These are phyloP conservation scores for Pterulicium gracile DNA, from an alignment of 1,284 basidiomycete genomes.

Conservation along the genomic window DNA sequence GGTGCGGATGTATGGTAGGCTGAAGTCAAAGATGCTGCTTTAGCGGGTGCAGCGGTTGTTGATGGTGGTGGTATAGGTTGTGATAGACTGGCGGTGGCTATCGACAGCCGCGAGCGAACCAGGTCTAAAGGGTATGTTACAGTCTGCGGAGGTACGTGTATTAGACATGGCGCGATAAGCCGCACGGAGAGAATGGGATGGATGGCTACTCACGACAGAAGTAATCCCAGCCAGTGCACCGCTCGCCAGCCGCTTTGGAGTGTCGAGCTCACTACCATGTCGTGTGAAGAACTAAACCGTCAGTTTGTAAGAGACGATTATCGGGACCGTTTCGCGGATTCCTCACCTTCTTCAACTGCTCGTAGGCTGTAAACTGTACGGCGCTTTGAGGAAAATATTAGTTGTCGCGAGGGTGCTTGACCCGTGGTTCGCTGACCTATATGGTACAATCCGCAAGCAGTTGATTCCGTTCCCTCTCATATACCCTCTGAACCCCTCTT, in stretches of 20 bases:
- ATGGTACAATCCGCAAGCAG: slow-evolving; percentile 80
- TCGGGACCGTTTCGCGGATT: slow-evolving; percentile 17
- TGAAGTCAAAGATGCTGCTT: slow-evolving; percentile 26
- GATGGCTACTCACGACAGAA: slow-evolving; percentile 61
- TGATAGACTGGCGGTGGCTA: slow-evolving; percentile 74
- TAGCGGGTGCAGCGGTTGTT: slow-evolving; percentile 13
- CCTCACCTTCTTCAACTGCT: slow-evolving; percentile 73
- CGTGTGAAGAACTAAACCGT: slow-evolving; percentile 51
- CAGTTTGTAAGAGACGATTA: slow-evolving; percentile 10
- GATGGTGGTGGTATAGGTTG: slow-evolving; percentile 14
- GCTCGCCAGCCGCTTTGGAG: slow-evolving; percentile 69
- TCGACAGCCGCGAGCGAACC: slow-evolving; percentile 85
- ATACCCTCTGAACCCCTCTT: slow-evolving; percentile 86
- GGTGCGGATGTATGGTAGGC: slow-evolving; percentile 43
- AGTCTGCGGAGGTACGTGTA: slow-evolving; percentile 32
- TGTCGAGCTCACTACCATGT: slow-evolving; percentile 68
- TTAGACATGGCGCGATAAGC: slow-evolving; percentile 7
- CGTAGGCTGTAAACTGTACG: slow-evolving; percentile 50
- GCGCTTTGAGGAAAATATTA: too few species aligned
- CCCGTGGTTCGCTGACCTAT: too few species aligned
- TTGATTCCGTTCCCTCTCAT: slow-evolving; percentile 93
- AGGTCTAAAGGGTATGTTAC: slow-evolving; percentile 90
- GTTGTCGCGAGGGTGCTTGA: too few species aligned
- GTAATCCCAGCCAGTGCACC: slow-evolving; percentile 89
- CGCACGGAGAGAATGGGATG: slow-evolving; percentile 5